These are phyloP conservation scores for Euclidium syriacum DNA, from an alignment of 345 rosid genomes.

Conservation along the genomic window DNA sequence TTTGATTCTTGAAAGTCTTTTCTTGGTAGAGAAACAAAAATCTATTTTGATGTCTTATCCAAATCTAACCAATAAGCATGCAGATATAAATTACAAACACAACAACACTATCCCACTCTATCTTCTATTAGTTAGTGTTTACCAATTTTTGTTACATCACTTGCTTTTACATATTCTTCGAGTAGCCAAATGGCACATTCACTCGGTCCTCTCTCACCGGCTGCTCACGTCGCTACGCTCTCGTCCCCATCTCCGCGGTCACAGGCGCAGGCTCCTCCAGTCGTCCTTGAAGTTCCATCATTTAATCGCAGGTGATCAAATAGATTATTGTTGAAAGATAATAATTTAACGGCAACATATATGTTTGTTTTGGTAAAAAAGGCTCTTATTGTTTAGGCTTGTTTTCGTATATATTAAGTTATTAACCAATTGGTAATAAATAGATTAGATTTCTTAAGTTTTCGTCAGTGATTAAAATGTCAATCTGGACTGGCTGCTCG, in stretches of 20 bases:
- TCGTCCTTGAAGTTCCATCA: slow-evolving; percentile 20
- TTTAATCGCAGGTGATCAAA: slow-evolving; percentile 41
- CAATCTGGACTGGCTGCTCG: no score
- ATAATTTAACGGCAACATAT: neutral
- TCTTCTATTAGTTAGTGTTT: slow-evolving; percentile 25
- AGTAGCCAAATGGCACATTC: slow-evolving; percentile 41
- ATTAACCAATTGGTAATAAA: neutral
- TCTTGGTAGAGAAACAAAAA: slow-evolving; percentile 9
- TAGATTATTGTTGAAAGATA: neutral
- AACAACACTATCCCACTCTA: slow-evolving; percentile 24
- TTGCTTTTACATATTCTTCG: slow-evolving; percentile 2
- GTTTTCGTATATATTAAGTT: neutral
- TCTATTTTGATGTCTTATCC: slow-evolving; percentile 39
- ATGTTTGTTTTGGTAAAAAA: neutral
- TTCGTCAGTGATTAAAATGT: neutral
- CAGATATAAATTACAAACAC: slow-evolving; percentile 22
- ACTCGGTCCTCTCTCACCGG: slow-evolving; percentile 33
- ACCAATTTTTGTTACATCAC: slow-evolving; percentile 1
- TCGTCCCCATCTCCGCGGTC: slow-evolving; percentile 27
- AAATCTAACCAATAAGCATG: slow-evolving; percentile 38
- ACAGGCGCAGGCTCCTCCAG: slow-evolving; percentile 18
- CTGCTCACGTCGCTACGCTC: slow-evolving; percentile 17
- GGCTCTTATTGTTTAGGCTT: neutral
- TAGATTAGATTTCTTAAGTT: neutral
- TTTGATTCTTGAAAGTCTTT: neutral